phyloP scores from a whole-genome alignment of 2,329 filamentous ascomycete genomes.

The Alternaria brassicae region DNA sequence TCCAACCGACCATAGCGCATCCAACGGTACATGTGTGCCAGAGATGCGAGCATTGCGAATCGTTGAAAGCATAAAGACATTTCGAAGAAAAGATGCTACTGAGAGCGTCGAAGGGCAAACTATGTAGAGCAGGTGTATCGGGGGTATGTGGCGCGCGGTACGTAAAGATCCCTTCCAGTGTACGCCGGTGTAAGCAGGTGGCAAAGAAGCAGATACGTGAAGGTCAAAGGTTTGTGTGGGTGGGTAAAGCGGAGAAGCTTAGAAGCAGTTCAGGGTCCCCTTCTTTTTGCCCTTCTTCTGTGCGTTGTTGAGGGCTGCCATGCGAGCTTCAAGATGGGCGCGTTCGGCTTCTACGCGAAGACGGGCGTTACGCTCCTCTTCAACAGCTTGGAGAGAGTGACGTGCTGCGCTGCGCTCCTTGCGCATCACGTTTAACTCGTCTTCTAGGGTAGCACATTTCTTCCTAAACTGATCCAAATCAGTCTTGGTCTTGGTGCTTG shows the following conservation, averaged over 20 bases:
- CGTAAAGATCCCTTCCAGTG: conserved; percentile 34
- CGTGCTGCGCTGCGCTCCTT: conserved; percentile 67
- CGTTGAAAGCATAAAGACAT: conserved; percentile 35
- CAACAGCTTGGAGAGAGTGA: conserved; percentile 82
- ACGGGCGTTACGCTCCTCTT: conserved; percentile 94
- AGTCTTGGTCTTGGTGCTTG: conserved; percentile 88
- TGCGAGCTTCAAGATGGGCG: conserved; percentile 89
- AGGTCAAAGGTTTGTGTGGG: conserved; percentile 19
- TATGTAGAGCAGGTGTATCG: conserved; percentile 19
- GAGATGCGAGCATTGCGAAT: conserved; percentile 29
- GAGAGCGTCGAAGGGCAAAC: conserved; percentile 5
- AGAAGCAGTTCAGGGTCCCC: conserved; percentile 96
- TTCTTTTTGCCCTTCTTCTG: conserved; percentile 96
- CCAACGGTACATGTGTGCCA: conserved; percentile 17
- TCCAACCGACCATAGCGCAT: conserved; percentile 14
- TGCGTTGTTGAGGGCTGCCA: conserved; percentile 75
- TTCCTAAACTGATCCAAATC: conserved; percentile 92
- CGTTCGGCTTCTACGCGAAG: conserved; percentile 88
- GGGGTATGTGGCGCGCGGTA: conserved; percentile 38
- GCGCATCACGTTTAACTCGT: conserved; percentile 69
- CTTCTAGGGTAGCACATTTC: conserved; percentile 78
- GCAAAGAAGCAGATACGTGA: conserved; percentile 29
- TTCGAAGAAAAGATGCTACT: conserved; percentile 20
- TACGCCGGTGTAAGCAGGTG: conserved; percentile 32
- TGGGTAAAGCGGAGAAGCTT: conserved; percentile 43